Base-by-base conservation (phyloP, 345 rosid genomes). In the Hibiscus trionum region DNA sequence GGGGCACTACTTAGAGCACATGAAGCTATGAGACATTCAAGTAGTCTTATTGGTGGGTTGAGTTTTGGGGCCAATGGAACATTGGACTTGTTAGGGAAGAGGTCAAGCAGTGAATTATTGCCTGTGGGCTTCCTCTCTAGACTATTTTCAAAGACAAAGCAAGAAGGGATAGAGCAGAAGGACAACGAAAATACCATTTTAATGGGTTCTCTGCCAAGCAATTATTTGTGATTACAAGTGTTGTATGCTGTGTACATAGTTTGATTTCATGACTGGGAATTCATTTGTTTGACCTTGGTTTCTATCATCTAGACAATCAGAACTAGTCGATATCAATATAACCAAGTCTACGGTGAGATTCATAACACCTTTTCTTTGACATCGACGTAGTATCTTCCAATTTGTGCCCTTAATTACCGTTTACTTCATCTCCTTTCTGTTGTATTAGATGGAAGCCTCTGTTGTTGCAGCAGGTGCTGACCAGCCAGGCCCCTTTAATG, bases 121-220 rank as follows among this genome's bases (percentile, higher is more conserved):
- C 75, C 88, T 21, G 35, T 74, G n/a, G 77, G 90, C 42, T 82
- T 86, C 76, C 84, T 92, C 39, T 76, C 91, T 1, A 81, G 87
- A 58, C 78, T 92, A 71, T 89, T 92, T 73, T 78, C 96, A 8
- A 90, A 79, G 82, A 78, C 84, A 69, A 84, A 82, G 46, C 50
- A 76, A 3, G 87, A 77, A 42, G 82, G 73, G 70, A 35, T 4
- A 29, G 83, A 81, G 72, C 76, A 70, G 10, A 84, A 78, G 73
- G 88, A 79, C 67, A 69, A 68, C 19, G 90, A 84, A 79, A 87
- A 80, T 16, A 83, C 86, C 72, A 86, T 90, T 77, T 66, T 83
- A 66, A 89, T 92, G 97, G 89, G 90, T 80, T 88, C 97, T 53
- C 72, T 91, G 77, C 96, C 97, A 9, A 81, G 84, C 77, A 86